phyloP scores from a whole-genome alignment of 257 asterid genomes.

The Buddleja alternifolia region DNA sequence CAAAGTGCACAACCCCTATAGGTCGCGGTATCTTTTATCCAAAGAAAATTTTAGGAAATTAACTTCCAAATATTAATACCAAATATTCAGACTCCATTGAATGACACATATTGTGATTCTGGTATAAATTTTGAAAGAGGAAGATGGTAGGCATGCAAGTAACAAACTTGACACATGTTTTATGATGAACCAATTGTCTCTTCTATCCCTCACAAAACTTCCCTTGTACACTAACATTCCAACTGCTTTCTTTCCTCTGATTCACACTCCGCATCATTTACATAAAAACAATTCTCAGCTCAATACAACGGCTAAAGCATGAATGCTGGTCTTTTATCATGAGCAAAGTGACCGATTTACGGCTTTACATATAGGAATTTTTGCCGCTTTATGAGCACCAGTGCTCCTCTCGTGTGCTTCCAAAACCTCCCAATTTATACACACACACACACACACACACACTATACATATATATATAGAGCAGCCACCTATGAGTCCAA shows the following conservation, averaged over 20 bases:
- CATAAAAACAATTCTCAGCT: slow-evolving; percentile 29
- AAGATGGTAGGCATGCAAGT: too few relatives aligned
- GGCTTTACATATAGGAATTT: slow-evolving; percentile 12
- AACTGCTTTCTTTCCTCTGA: slow-evolving; percentile 16
- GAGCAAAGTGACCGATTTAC: neutral
- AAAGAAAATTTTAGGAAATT: too few relatives aligned
- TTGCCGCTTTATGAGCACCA: slow-evolving; percentile 15
- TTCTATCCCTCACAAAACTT: neutral
- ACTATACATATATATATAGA: too few relatives aligned
- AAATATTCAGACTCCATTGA: too few relatives aligned
- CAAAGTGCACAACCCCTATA: too few relatives aligned
- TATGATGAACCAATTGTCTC: slow-evolving; percentile 22
- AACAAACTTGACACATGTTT: slow-evolving; percentile 26
- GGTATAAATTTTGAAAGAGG: too few relatives aligned
- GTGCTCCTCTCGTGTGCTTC: slow-evolving; percentile 29
- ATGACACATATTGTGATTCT: too few relatives aligned
- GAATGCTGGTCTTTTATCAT: slow-evolving; percentile 23
- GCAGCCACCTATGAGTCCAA: neutral
- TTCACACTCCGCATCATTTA: slow-evolving; percentile 16
- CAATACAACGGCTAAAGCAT: slow-evolving; percentile 22
- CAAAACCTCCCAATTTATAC: too few relatives aligned
- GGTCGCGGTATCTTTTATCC: too few relatives aligned
- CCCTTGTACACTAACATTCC: slow-evolving; percentile 29
- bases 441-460: too few relatives aligned
- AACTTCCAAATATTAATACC: too few relatives aligned